Percentiles rank a stretch among this genome's conserved stretches.
Evolutionary conservation across 177 flowering plant species (phyloP).

Genomic region (Vitis hybrid): DNA sequence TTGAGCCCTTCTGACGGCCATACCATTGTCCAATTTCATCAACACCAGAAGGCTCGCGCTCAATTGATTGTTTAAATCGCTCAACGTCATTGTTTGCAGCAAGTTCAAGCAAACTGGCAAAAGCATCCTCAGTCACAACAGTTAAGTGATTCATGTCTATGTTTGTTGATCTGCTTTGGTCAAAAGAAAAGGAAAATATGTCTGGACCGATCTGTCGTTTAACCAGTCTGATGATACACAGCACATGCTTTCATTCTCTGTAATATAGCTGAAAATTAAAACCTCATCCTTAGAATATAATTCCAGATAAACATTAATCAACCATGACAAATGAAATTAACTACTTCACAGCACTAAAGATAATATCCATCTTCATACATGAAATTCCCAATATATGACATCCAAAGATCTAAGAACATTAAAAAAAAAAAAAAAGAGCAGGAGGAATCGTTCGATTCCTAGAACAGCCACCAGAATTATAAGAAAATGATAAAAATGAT

Average conservation of each 20-base stretch:
- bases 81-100: conserved; percentile 84
- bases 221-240: conserved; percentile 38
- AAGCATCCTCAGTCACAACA: conserved; percentile 65
- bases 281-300: conserved; percentile 7
- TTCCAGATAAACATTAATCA: conserved; percentile 1
- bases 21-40: conserved; percentile 84
- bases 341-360: not conserved
- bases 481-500: too few relatives aligned
- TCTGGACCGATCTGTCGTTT: conserved; percentile 21
- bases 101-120: conserved; percentile 73
- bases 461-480: too few relatives aligned
- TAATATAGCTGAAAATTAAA: conserved; percentile 21
- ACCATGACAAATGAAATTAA: not conserved
- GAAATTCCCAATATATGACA: not conserved
- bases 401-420: not conserved
- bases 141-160: conserved; percentile 58
- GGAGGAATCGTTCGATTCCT: too few relatives aligned
- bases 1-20: conserved; percentile 77
- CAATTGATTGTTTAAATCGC: conserved; percentile 51
- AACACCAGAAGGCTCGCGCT: conserved; percentile 50
- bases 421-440: too few relatives aligned
- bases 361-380: not conserved
- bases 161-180: conserved; percentile 21
- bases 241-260: conserved; percentile 43
- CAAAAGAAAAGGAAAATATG: conserved; percentile 14